These are phyloP conservation scores for Citrus unshiu DNA, from an alignment of 345 rosid species.

Conservation along the genomic window DNA sequence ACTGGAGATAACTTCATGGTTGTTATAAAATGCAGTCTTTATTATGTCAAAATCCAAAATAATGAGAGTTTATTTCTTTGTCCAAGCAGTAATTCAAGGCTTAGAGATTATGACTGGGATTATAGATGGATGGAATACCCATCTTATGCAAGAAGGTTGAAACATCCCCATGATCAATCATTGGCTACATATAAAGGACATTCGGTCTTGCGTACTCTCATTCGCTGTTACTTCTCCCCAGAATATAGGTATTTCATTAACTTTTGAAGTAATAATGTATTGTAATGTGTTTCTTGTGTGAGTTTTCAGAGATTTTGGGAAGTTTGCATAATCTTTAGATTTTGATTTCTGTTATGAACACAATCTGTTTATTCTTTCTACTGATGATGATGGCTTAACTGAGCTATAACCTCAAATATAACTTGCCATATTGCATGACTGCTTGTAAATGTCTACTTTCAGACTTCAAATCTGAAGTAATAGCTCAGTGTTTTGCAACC, in stretches of 20 bases:
- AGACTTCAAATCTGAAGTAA: neutral
- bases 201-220: slow-evolving; percentile 52
- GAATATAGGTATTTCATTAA: slow-evolving; percentile 40
- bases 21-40: neutral
- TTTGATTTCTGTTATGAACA: neutral
- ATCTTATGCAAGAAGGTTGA: slow-evolving; percentile 26
- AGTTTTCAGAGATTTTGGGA: neutral
- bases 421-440: neutral
- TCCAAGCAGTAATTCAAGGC: slow-evolving; percentile 25
- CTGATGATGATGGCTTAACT: too few species aligned
- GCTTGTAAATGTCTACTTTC: neutral
- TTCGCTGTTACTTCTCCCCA: slow-evolving; percentile 75
- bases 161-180: slow-evolving; percentile 55
- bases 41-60: neutral
- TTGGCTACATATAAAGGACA: slow-evolving; percentile 66
- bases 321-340: neutral
- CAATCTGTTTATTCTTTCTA: neutral
- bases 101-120: slow-evolving; percentile 42
- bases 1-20: neutral
- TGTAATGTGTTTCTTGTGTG: neutral
- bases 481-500: neutral
- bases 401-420: neutral
- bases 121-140: slow-evolving; percentile 66
- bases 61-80: slow-evolving; percentile 2
- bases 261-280: neutral